Evolutionary conservation across 2,329 filamentous ascomycete species (phyloP).

Genomic region (Pestalotiopsis sp.): DNA sequence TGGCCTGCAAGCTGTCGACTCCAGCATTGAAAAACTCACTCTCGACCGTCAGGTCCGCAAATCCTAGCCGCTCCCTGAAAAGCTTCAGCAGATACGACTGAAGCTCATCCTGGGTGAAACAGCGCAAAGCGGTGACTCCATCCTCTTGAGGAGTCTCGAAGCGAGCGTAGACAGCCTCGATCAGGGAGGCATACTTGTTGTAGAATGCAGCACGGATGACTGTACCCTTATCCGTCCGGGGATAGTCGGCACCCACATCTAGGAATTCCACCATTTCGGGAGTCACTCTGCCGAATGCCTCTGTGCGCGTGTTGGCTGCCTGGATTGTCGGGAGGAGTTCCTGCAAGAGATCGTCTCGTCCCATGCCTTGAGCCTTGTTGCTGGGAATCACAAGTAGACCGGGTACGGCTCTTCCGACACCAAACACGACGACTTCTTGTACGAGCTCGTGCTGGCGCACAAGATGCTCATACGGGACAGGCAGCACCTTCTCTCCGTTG

Average conservation of each 20-base stretch:
- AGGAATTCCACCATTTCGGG: constrained; percentile 43
- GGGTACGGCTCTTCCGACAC: constrained; percentile 32
- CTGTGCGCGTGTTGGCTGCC: constrained; percentile 18
- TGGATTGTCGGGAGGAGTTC: constrained; percentile 24
- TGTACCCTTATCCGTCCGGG: constrained; percentile 59
- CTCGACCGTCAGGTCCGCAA: constrained; percentile 31
- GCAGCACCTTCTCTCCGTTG: constrained; percentile 42
- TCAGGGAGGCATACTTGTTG: constrained; percentile 12
- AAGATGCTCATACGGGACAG: constrained; percentile 35
- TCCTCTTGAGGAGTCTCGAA: constrained; percentile 14
- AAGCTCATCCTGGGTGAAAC: constrained; percentile 22
- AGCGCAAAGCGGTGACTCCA: constrained; percentile 13
- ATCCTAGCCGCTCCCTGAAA: constrained; percentile 30
- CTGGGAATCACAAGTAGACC: constrained; percentile 35
- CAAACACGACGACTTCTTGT: constrained; percentile 35
- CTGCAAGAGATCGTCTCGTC: constrained; percentile 36
- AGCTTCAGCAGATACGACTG: constrained; percentile 35
- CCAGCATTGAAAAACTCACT: constrained; percentile 47
- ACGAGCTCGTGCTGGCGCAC: constrained; percentile 35
- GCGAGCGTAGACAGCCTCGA: constrained; percentile 33
- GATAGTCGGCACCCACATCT: constrained; percentile 44
- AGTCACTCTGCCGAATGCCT: constrained; percentile 22
- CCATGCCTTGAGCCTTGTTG: constrained; percentile 23
- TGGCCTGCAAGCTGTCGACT: constrained; percentile 48
- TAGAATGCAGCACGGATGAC: constrained; percentile 47